Percentiles rank a stretch among this genome's conserved stretches.
These are phyloP conservation scores for Kodamaea ohmeri DNA, from an alignment of 1,139 yeast species.

Conservation along the genomic window DNA sequence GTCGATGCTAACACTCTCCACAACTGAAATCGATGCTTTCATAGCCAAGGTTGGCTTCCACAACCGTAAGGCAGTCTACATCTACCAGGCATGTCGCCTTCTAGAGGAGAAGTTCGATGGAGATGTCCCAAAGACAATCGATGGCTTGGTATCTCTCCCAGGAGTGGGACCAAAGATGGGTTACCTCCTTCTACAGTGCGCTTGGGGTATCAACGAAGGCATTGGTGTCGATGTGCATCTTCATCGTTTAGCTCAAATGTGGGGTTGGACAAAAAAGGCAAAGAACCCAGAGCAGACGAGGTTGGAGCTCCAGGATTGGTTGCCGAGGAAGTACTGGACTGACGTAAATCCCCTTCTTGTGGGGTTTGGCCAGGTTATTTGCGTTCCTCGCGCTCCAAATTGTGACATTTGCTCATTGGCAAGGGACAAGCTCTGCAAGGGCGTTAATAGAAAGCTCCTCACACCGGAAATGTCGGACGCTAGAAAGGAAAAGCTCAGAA, in stretches of 20 bases:
- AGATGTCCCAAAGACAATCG: slow-evolving; percentile 70
- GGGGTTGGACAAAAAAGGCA: slow-evolving; percentile 67
- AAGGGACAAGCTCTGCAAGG: slow-evolving; percentile 48
- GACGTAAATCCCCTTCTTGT: slow-evolving; percentile 84
- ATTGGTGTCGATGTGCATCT: slow-evolving; percentile 95
- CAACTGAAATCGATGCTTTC: slow-evolving; percentile 55
- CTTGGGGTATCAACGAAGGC: slow-evolving; percentile 74
- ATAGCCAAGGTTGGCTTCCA: slow-evolving; percentile 90
- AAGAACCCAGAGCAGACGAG: slow-evolving; percentile 78
- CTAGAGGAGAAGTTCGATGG: slow-evolving; percentile 50
- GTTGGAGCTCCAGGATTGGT: slow-evolving; percentile 65
- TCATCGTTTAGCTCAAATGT: slow-evolving; percentile 75
- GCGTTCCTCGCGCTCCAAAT: slow-evolving; percentile 67
- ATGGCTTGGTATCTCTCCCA: slow-evolving; percentile 66
- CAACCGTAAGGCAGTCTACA: slow-evolving; percentile 68
- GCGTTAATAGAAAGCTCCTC: slow-evolving; percentile 45
- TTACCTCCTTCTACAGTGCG: slow-evolving; percentile 71
- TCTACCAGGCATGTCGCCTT: slow-evolving; percentile 59
- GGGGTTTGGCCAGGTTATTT: slow-evolving; percentile 90
- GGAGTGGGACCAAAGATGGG: slow-evolving; percentile 99
- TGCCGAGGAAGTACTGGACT: slow-evolving; percentile 71
- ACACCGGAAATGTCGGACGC: slow-evolving; percentile 29
- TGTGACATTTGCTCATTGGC: slow-evolving; percentile 75
- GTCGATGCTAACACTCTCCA: slow-evolving; percentile 45
- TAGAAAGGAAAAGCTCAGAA: slow-evolving; percentile 31